A percentile compares a stretch with the other conserved stretches of the same genome.
Evolutionary conservation across 768 basidiomycete species (phyloP).

Genomic region (Lentinula guzmanii): DNA sequence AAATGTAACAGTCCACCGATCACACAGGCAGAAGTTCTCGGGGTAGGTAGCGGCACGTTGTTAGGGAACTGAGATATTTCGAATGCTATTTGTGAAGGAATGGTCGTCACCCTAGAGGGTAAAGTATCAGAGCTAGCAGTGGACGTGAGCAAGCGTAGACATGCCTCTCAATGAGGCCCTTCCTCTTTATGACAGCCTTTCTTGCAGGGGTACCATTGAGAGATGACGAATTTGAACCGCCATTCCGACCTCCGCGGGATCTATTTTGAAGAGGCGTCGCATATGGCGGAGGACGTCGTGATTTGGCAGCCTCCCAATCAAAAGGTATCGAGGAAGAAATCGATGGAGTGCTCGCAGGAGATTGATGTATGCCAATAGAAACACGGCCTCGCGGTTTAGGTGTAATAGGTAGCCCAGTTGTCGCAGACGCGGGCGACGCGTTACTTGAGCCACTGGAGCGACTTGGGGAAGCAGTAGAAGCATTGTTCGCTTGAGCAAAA

Average conservation of each 20-base stretch:
- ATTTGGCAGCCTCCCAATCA: conserved; percentile 84
- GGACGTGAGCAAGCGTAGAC: conserved; percentile 3
- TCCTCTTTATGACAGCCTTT: conserved; percentile 59
- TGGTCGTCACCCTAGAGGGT: conserved; percentile 42
- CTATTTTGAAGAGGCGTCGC: conserved; percentile 46
- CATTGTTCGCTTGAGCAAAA: conserved; percentile 5
- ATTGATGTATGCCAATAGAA: conserved; percentile 51
- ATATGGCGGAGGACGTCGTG: conserved; percentile 67
- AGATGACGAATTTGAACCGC: conserved; percentile 27
- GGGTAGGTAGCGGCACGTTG: conserved; percentile 67
- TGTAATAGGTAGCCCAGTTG: conserved; percentile 21
- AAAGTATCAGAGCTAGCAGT: background rate
- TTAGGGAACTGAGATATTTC: conserved; percentile 80
- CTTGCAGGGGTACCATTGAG: conserved; percentile 31
- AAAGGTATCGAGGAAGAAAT: conserved; percentile 74
- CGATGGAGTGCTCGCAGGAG: conserved; percentile 62
- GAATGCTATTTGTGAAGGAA: conserved; percentile 72
- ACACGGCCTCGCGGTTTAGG: conserved; percentile 26
- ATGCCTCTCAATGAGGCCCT: conserved; percentile 58
- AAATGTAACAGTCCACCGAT: conserved; percentile 62
- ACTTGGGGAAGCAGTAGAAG: conserved; percentile 29
- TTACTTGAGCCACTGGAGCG: conserved; percentile 13
- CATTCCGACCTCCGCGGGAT: conserved; percentile 28
- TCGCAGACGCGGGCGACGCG: conserved; percentile 8
- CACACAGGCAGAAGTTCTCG: conserved; percentile 59